A percentile compares a stretch with the other conserved stretches of the same genome.
These are phyloP conservation scores for Oryza meridionalis DNA, from an alignment of 176 grass and related monocot species.

Conservation along the genomic window DNA sequence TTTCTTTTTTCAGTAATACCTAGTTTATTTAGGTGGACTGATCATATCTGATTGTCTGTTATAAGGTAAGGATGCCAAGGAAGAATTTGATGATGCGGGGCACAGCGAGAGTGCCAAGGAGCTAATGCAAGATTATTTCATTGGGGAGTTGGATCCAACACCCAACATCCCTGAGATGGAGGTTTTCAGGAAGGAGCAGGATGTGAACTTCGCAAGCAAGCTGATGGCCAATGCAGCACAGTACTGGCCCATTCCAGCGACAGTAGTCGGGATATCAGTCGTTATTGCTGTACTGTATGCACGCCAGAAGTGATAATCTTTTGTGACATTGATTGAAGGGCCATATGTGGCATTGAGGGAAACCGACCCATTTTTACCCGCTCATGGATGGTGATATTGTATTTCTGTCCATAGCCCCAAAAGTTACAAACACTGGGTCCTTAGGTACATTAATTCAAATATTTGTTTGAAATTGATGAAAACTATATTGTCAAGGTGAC, in stretches of 20 bases:
- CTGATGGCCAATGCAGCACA: conserved; percentile 36
- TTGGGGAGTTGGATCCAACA: conserved; percentile 70
- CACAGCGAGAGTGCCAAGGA: conserved; percentile 75
- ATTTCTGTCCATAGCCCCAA: conserved; percentile 26
- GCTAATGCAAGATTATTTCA: conserved; percentile 77
- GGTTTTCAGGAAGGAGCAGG: conserved; percentile 64
- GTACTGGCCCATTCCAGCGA: conserved; percentile 56
- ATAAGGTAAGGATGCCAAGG: conserved; percentile 89
- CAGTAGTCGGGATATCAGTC: conserved; percentile 57
- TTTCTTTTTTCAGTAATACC: neutral
- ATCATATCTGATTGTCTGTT: conserved; percentile 30
- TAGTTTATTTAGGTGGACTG: neutral
- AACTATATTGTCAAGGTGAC: conserved; percentile 14
- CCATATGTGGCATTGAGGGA: conserved; percentile 20
- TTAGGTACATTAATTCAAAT: conserved; percentile 28
- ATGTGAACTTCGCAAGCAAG: conserved; percentile 43
- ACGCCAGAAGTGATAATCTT: conserved; percentile 51
- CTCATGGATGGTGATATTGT: conserved; percentile 32
- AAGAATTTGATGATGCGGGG: conserved; percentile 82
- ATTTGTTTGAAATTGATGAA: conserved; percentile 33
- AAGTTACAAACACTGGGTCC: conserved; percentile 14
- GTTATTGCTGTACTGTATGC: conserved; percentile 57
- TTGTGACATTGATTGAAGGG: conserved; percentile 14
- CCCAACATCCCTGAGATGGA: conserved; percentile 68
- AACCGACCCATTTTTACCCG: conserved; percentile 36